Evolutionary conservation across 225 moss, liverwort and hornwort species (phyloP).

Genomic region (Physcomitrium patens): DNA sequence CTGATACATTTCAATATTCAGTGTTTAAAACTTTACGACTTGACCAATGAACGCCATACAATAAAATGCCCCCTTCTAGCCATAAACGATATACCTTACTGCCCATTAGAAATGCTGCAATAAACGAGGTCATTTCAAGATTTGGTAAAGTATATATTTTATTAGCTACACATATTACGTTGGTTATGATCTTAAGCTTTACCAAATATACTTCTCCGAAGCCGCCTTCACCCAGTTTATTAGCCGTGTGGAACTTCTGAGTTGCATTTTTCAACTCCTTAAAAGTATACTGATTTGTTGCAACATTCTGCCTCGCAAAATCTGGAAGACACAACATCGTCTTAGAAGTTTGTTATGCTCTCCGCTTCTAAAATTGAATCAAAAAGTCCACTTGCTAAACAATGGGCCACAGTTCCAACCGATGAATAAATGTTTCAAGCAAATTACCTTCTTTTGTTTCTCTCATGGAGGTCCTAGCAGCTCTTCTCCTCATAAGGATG

Average conservation of each 20-base stretch:
- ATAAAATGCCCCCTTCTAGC: too few species aligned
- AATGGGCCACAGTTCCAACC: not conserved
- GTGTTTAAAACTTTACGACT: too few species aligned
- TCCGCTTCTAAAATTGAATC: not conserved
- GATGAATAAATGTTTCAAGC: not conserved
- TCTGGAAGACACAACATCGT: slow-evolving; percentile 34
- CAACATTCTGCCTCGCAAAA: slow-evolving; percentile 53
- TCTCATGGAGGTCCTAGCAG: slow-evolving; percentile 43
- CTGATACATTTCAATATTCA: slow-evolving; percentile 19
- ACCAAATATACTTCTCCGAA: slow-evolving; percentile 77
- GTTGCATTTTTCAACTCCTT: slow-evolving; percentile 63
- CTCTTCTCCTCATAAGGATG: slow-evolving; percentile 39
- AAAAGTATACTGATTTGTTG: slow-evolving; percentile 55
- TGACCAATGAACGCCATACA: too few species aligned
- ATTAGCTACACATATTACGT: not conserved
- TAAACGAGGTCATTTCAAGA: too few species aligned
- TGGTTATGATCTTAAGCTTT: slow-evolving; percentile 8
- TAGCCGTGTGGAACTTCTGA: slow-evolving; percentile 59
- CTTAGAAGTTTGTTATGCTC: not conserved
- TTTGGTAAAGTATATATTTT: not conserved
- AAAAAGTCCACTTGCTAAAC: not conserved
- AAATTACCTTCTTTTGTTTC: slow-evolving; percentile 51
- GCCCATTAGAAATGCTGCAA: too few species aligned
- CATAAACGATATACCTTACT: too few species aligned
- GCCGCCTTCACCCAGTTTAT: slow-evolving; percentile 78